Percentiles rank a stretch among this genome's conserved stretches.
Conservation (phyloP, 352 stramenopile genomes). For the Aphanomyces invadans region DNA sequence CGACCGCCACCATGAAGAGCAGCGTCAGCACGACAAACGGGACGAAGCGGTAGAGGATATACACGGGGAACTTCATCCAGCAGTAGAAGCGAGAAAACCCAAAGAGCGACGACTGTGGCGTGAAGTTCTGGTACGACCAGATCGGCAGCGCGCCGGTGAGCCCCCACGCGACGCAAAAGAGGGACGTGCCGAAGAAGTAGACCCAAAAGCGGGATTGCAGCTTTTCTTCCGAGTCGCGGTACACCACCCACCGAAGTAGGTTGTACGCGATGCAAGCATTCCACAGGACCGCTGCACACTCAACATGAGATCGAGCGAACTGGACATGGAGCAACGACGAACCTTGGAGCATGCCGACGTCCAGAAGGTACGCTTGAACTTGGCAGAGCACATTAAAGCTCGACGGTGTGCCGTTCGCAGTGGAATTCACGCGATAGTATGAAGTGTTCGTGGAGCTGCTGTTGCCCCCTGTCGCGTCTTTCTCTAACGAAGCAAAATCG, state of each 20-base stretch:
- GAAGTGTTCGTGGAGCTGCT: neutral
- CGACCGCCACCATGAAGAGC: slow-evolving; percentile 48
- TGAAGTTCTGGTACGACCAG: neutral
- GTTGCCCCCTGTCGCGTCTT: neutral
- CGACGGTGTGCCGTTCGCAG: neutral
- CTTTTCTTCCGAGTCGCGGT: slow-evolving; percentile 22
- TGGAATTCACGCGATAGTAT: neutral
- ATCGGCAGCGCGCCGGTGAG: slow-evolving; percentile 8
- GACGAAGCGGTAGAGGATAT: slow-evolving; percentile 77
- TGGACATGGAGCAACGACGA: neutral
- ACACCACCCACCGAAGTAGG: slow-evolving; percentile 22
- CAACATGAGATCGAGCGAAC: too few species aligned
- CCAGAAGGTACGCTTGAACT: slow-evolving; percentile 15
- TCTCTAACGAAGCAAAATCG: neutral
- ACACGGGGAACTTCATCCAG: slow-evolving; percentile 55
- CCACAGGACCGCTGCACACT: slow-evolving; percentile 20
- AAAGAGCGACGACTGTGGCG: neutral
- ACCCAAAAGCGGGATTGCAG: slow-evolving; percentile 4
- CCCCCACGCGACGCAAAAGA: slow-evolving; percentile 21
- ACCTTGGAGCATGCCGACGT: slow-evolving; percentile 2
- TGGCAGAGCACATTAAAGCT: slow-evolving; percentile 1
- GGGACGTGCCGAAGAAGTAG: slow-evolving; percentile 18
- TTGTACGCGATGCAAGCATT: slow-evolving; percentile 23
- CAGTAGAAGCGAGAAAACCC: slow-evolving; percentile 57
- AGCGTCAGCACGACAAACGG: slow-evolving; percentile 60